Evolutionary conservation across 2,329 filamentous ascomycete genomes (phyloP), one percentile per base, ranked within the genome.

Genomic region (Blumeria hordei): DNA sequence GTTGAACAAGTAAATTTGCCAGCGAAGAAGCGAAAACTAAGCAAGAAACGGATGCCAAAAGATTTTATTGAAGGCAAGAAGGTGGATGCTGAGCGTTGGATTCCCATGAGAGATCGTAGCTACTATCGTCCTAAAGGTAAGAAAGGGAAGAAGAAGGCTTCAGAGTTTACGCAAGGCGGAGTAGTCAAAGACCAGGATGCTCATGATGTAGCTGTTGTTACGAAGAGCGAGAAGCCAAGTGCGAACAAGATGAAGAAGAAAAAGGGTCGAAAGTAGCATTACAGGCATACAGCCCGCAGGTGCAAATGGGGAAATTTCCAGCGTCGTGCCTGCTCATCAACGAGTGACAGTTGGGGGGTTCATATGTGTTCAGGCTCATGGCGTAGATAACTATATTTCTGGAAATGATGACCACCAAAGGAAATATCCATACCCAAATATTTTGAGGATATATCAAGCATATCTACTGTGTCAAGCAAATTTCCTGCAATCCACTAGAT

Each of bases 21-120:
- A 18, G 62, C 70, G 8, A 68, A 70, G 37, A 70, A 75, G 57
- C 79, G 77, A 64, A 76, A 75, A 63, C 71, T 74, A 37, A 70
- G 74, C 51, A 73, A 75, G 65, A 75, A 72, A 56, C 77, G 77
- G 61, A 71, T 85, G 62, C 83, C 83, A 35, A 86, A 85, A 68
- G 75, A 81, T 63, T 85, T 78, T 63, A 85, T 87, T 57, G 76
- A 85, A 54, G 78, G 75, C 61, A 93, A 88, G 72, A 81, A 80
- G 60, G 77, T 85, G 36, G 92, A 98, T 67, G 81, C 87, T 0
- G 92, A 98, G 69, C 76, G 92, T 59, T 98, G 92, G 92, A 69
- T 98, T 57, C 90, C 92, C 11, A 72, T 96, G 63, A 80, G 84
- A 54, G 92, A 98, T 66, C 77, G 92, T 56, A 92, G 85, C 62